Evolutionary conservation across 176 grass and related monocot species (phyloP).

Genomic region (Lolium perenne): DNA sequence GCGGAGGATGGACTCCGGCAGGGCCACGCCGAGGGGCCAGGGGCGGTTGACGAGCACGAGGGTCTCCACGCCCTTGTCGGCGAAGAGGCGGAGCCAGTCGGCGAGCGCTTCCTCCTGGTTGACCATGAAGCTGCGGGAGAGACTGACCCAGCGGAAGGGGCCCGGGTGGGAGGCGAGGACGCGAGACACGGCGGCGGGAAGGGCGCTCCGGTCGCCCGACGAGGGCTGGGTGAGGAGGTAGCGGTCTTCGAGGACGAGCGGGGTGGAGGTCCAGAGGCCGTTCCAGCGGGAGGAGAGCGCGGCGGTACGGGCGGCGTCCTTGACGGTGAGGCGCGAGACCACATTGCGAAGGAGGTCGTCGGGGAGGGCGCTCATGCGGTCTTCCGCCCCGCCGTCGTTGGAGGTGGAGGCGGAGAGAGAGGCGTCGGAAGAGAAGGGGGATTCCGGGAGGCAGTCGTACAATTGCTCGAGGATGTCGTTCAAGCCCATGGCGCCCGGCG

Average conservation of each 20-base stretch:
- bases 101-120: neutral
- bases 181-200: neutral
- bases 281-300: slow-evolving; percentile 37
- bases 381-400: neutral
- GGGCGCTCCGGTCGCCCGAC: neutral
- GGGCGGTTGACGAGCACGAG: slow-evolving; percentile 22
- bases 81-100: neutral
- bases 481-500: slow-evolving; percentile 3
- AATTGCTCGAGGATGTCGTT: neutral
- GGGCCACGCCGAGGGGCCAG: neutral
- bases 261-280: slow-evolving; percentile 32
- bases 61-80: neutral
- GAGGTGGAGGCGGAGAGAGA: neutral
- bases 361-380: slow-evolving; percentile 43
- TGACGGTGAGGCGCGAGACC: slow-evolving; percentile 33
- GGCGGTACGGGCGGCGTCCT: slow-evolving; percentile 39
- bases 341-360: slow-evolving; percentile 28
- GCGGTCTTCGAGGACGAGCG: slow-evolving; percentile 32
- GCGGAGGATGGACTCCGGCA: slow-evolving; percentile 21
- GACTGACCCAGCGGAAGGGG: slow-evolving; percentile 7
- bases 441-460: neutral
- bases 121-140: slow-evolving; percentile 9
- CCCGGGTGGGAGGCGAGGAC: slow-evolving; percentile 36
- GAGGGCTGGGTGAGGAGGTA: slow-evolving; percentile 14
- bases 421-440: neutral